These are phyloP conservation scores for Vitis rupestris DNA, from an alignment of 164 flowering plant genomes.

Conservation along the genomic window DNA sequence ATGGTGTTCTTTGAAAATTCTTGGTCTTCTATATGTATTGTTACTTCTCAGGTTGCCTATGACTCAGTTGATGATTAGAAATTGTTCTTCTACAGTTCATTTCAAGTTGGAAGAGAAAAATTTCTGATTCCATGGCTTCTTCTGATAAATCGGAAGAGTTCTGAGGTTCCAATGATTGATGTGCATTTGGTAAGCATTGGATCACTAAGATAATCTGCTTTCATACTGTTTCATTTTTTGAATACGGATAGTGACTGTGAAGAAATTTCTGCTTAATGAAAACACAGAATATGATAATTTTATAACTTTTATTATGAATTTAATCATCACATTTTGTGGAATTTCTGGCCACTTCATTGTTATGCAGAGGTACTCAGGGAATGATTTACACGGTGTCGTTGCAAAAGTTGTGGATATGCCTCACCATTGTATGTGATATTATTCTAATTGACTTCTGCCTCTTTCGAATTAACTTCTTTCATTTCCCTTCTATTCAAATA, in stretches of 20 bases:
- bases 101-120: slow-evolving; percentile 96
- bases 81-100: slow-evolving; percentile 63
- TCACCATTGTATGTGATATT: slow-evolving; percentile 64
- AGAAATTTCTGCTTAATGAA: slow-evolving; percentile 1
- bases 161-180: slow-evolving; percentile 94
- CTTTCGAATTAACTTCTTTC: neutral
- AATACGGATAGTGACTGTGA: too few species aligned
- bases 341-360: slow-evolving; percentile 6
- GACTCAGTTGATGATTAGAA: neutral
- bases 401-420: slow-evolving; percentile 97
- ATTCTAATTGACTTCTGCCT: neutral
- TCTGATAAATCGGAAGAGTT: slow-evolving; percentile 76
- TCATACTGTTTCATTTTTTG: neutral
- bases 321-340: too few species aligned
- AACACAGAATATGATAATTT: neutral
- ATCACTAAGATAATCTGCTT: neutral
- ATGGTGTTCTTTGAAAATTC: neutral
- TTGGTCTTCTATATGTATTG: neutral
- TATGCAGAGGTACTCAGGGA: slow-evolving; percentile 84
- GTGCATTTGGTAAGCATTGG: slow-evolving; percentile 64
- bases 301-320: neutral
- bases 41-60: neutral
- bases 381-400: slow-evolving; percentile 88
- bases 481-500: too few species aligned
- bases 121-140: slow-evolving; percentile 88